These are phyloP conservation scores for Ammopiptanthus mongolicus DNA, from an alignment of 306 rosid species.

Conservation along the genomic window DNA sequence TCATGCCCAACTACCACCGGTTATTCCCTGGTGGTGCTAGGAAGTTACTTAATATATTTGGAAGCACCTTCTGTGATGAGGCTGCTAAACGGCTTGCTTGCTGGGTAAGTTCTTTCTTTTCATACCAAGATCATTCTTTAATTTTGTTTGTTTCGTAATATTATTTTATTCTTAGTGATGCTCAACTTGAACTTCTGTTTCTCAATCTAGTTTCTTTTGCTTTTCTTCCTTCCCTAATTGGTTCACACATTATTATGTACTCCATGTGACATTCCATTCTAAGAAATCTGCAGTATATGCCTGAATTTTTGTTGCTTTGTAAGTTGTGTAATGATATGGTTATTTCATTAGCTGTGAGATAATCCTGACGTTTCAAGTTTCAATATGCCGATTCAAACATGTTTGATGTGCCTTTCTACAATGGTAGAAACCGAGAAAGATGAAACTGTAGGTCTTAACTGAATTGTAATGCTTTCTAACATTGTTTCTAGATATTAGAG, in stretches of 20 bases:
- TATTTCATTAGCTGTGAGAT: not conserved
- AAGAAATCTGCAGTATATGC: not conserved
- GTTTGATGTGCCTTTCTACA: not conserved
- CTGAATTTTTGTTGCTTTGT: not conserved
- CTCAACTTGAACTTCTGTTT: not conserved
- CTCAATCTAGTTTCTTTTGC: not conserved
- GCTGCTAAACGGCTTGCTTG: slow-evolving; percentile 95
- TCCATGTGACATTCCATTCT: not conserved
- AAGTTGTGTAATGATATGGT: not conserved
- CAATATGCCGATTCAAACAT: not conserved
- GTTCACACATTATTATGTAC: not conserved
- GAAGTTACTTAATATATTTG: slow-evolving; percentile 76
- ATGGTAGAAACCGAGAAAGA: too few relatives aligned
- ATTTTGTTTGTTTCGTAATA: not conserved
- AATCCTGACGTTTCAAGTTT: not conserved
- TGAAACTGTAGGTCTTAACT: too few relatives aligned
- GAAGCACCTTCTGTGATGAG: slow-evolving; percentile 80
- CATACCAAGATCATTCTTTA: not conserved
- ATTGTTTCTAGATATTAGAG: not conserved
- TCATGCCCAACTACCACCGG: slow-evolving; percentile 91
- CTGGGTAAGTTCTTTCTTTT: slow-evolving; percentile 57
- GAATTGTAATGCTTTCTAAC: not conserved
- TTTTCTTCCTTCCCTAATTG: not conserved
- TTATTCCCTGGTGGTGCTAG: slow-evolving; percentile 95
- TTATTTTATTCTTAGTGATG: not conserved